These are phyloP conservation scores for Amanita muscaria DNA, from an alignment of 768 basidiomycete genomes.

Conservation along the genomic window DNA sequence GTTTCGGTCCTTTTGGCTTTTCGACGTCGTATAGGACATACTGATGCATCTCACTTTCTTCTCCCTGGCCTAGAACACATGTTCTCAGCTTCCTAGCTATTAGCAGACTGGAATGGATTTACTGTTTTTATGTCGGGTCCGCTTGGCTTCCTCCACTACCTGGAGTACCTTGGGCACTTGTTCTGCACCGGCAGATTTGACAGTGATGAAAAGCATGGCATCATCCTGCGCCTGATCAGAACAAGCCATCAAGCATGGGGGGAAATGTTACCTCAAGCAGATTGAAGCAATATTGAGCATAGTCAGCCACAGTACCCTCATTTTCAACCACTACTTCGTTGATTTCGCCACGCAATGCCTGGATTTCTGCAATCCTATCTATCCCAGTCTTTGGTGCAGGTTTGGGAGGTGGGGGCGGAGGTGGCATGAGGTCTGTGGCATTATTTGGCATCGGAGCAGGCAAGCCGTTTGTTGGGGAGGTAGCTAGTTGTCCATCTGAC, in stretches of 20 bases:
- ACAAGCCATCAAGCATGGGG: neutral
- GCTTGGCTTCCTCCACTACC: constrained; percentile 73
- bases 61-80: constrained; percentile 9
- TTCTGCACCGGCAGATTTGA: constrained; percentile 52
- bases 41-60: constrained; percentile 58
- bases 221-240: constrained; percentile 45
- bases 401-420: constrained; percentile 41
- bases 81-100: no score
- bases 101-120: no score
- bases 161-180: constrained; percentile 74
- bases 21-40: constrained; percentile 65
- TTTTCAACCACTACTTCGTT: constrained; percentile 68
- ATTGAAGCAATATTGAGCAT: constrained; percentile 56
- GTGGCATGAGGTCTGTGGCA: constrained; percentile 24
- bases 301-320: constrained; percentile 57
- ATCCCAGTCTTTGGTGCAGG: constrained; percentile 58
- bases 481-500: neutral
- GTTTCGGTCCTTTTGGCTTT: constrained; percentile 43
- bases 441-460: constrained; percentile 11
- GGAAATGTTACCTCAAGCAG: constrained; percentile 47
- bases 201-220: constrained; percentile 70
- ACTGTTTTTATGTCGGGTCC: constrained; percentile 72
- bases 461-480: constrained; percentile 7
- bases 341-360: constrained; percentile 55
- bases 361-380: constrained; percentile 65